These are phyloP conservation scores for Eimeria necatrix DNA, from an alignment of 169 alveolate genomes.

Conservation along the genomic window DNA sequence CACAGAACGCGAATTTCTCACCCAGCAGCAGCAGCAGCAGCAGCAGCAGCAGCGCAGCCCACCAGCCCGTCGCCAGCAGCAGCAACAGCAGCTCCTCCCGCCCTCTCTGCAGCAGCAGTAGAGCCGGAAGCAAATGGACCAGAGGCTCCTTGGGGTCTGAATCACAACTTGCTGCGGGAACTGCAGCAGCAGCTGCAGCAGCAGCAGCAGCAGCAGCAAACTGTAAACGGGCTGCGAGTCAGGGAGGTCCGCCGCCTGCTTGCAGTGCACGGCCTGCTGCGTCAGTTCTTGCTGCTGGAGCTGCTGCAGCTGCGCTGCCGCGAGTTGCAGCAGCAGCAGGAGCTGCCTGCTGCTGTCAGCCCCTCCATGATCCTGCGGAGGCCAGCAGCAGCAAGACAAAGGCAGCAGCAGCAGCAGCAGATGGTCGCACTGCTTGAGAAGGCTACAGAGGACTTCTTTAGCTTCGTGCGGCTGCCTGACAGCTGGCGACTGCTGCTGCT, in stretches of 20 bases:
- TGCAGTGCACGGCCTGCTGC: conserved; percentile 61
- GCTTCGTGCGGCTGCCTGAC: conserved; percentile 44
- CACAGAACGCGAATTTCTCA: conserved; percentile 1
- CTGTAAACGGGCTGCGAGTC: not conserved
- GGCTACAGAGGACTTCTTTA: conserved; percentile 28
- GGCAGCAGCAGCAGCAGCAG: conserved; percentile 55
- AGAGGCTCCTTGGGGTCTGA: conserved; percentile 51
- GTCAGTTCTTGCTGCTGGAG: conserved; percentile 51
- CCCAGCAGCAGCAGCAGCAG: conserved; percentile 24
- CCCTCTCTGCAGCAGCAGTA: conserved; percentile 29
- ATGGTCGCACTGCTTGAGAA: conserved; percentile 2
- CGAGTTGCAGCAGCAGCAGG: conserved; percentile 64
- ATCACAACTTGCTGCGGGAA: conserved; percentile 29
- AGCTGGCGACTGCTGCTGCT: conserved; percentile 57
- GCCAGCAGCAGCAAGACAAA: not conserved
- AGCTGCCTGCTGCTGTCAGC: not conserved
- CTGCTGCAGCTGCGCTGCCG: conserved; percentile 58
- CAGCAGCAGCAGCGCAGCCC: not conserved
- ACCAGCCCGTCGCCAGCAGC: conserved; percentile 38
- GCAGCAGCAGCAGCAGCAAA: conserved; percentile 11
- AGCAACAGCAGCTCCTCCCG: not conserved
- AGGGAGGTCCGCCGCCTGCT: conserved; percentile 21
- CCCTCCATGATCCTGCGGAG: not conserved
- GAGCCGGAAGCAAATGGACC: not conserved
- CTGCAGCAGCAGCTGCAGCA: conserved; percentile 48